Evolutionary conservation across 2,329 filamentous ascomycete genomes (phyloP), one percentile per base, ranked within the genome.

Genomic region (Fusarium scirpi): DNA sequence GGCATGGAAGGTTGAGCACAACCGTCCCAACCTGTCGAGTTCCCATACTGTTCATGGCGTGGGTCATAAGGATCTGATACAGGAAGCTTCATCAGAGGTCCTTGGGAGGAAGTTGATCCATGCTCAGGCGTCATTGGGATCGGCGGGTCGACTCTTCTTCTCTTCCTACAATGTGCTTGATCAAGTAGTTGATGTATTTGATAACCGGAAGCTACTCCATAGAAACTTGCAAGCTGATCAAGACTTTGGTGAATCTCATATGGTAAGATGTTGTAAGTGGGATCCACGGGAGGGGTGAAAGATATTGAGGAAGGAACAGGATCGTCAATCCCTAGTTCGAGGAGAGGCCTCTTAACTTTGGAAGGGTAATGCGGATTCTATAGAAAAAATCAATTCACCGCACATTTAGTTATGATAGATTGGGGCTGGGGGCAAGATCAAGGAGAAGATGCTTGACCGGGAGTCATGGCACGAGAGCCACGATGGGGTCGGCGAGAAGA

Each of bases 341-440:
- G 60, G 70, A 72, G 74, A 70, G 77, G 66, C 57, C 78, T 72
- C 70, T 78, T 79, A 58, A 70, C 67, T 59, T 71, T 74, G 55
- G 76, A 70, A 62, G 73, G 56, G 57, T 74, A 69, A 63, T 76
- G 73, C 58, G 72, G 64, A 71, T 79, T 76, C 78, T 80, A 72
- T 74, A 65, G 44, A 70, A 62, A 73, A 76, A 58, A 79, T 84
- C 76, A 84, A 81, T 79, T 78, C 74, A 81, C 78, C 76, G 78
- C 76, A 78, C 76, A 77, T 79, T 78, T 75, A 60, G 69, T 69
- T 72, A 62, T 71, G 58, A 54, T 58, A 67, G 64, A 63, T 69
- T 58, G 70, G 65, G 54, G 47, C 46, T 71, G 67, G 67, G 71
- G 67, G 72, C 74, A 68, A 73, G 60, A 74, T 74, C 73, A 73